Percentiles rank a stretch among this genome's conserved stretches.
These are phyloP conservation scores for Blastomyces silverae DNA, from an alignment of 2,329 filamentous ascomycete genomes.

Conservation along the genomic window DNA sequence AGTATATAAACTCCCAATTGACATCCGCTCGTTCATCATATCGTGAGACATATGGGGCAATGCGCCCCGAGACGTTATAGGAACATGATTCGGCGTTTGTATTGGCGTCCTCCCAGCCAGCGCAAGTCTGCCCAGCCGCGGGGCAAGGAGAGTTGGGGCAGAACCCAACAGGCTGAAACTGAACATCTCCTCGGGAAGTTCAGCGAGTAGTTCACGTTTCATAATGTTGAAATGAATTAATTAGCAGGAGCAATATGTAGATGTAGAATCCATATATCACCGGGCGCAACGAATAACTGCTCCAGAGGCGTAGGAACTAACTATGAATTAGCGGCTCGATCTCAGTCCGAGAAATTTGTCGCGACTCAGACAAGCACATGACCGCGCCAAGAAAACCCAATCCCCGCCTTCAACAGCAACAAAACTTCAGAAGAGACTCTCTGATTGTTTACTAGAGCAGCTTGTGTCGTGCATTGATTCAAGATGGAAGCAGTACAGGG, in stretches of 20 bases:
- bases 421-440: too few species aligned
- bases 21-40: conserved; percentile 59
- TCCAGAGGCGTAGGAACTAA: background rate
- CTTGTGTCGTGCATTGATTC: background rate
- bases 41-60: conserved; percentile 88
- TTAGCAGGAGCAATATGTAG: background rate
- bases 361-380: background rate
- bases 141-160: conserved; percentile 36
- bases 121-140: conserved; percentile 62
- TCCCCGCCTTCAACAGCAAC: too few species aligned
- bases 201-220: conserved; percentile 25
- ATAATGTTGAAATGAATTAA: conserved; percentile 22
- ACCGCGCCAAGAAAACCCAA: conserved; percentile 1
- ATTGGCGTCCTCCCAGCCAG: conserved; percentile 59
- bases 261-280: background rate
- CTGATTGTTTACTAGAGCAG: background rate
- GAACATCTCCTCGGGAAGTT: conserved; percentile 31
- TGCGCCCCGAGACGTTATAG: conserved; percentile 71
- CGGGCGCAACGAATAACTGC: background rate
- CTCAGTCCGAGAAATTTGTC: background rate
- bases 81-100: conserved; percentile 75
- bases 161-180: conserved; percentile 35
- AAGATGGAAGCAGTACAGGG: background rate
- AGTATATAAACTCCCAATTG: conserved; percentile 65
- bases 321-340: background rate